These are phyloP conservation scores for Amanita rubescens DNA, from an alignment of 768 basidiomycete species.

Conservation along the genomic window DNA sequence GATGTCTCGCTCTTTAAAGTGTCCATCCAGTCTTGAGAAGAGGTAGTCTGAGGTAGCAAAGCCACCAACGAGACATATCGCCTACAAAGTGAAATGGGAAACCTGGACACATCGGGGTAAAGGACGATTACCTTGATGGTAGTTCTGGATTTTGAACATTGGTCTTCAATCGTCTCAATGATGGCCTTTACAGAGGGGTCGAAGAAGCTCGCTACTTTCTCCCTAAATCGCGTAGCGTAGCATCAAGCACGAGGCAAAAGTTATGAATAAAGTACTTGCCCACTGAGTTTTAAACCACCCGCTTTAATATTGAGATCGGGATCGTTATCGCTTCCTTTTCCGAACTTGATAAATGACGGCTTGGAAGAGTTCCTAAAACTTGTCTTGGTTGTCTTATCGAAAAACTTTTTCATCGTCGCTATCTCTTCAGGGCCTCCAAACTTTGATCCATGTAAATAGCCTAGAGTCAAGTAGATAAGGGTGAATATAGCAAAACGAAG, in stretches of 20 bases:
- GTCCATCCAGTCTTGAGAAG: too few species aligned
- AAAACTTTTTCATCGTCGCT: slow-evolving; percentile 25
- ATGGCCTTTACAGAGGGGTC: slow-evolving; percentile 1
- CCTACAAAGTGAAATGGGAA: background rate
- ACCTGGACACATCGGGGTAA: background rate
- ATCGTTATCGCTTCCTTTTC: slow-evolving; percentile 34
- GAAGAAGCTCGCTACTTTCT: slow-evolving; percentile 1
- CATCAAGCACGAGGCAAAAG: slow-evolving; percentile 13
- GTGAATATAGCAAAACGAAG: background rate
- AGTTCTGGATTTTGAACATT: background rate
- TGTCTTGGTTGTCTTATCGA: slow-evolving; percentile 42
- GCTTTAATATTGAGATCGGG: slow-evolving; percentile 29
- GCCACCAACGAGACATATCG: too few species aligned
- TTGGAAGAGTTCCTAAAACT: slow-evolving; percentile 25
- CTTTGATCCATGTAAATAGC: background rate
- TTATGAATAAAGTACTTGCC: too few species aligned
- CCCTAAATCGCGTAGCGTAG: slow-evolving; percentile 16
- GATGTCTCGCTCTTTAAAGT: too few species aligned
- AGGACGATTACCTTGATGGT: background rate
- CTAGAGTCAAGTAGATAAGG: background rate
- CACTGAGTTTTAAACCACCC: slow-evolving; percentile 23
- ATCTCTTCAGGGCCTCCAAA: slow-evolving; percentile 28
- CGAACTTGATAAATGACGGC: slow-evolving; percentile 41
- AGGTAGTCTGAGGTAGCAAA: too few species aligned
- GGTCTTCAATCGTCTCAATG: background rate